These are phyloP conservation scores for Ogataea parapolymorpha DNA, from an alignment of 805 yeast genomes.

Conservation along the genomic window DNA sequence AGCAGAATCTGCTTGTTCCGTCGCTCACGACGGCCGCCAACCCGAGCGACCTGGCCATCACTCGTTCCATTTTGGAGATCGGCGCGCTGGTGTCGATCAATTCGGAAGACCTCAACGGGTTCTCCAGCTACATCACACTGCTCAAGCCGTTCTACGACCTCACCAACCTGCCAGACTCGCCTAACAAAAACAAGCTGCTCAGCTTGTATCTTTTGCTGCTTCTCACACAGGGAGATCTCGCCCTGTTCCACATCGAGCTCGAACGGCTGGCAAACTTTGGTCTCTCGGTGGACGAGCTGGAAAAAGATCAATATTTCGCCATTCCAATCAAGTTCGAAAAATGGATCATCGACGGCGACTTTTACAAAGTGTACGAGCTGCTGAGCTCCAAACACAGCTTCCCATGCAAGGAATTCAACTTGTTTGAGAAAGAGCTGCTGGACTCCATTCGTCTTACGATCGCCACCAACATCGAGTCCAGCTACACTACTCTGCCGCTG, in stretches of 20 bases:
- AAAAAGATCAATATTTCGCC: slow-evolving; percentile 65
- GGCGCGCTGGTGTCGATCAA: slow-evolving; percentile 82
- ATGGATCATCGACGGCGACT: slow-evolving; percentile 95
- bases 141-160: slow-evolving; percentile 71
- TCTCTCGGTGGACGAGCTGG: slow-evolving; percentile 45
- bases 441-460: slow-evolving; percentile 83
- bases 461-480: slow-evolving; percentile 75
- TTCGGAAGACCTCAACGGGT: slow-evolving; percentile 55
- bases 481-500: slow-evolving; percentile 72
- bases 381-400: slow-evolving; percentile 48
- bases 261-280: slow-evolving; percentile 59
- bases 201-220: slow-evolving; percentile 74
- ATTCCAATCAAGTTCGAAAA: slow-evolving; percentile 89
- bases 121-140: slow-evolving; percentile 69
- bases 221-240: slow-evolving; percentile 78
- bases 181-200: slow-evolving; percentile 67
- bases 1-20: slow-evolving; percentile 76
- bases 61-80: slow-evolving; percentile 80
- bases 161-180: slow-evolving; percentile 36
- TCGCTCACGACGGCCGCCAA: slow-evolving; percentile 36
- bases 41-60: slow-evolving; percentile 66
- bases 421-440: slow-evolving; percentile 72
- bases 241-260: slow-evolving; percentile 85
- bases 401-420: slow-evolving; percentile 70
- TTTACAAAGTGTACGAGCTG: slow-evolving; percentile 84